Conservation (phyloP, 2,329 filamentous ascomycete genomes). For the Pestalotiopsis sp. region DNA sequence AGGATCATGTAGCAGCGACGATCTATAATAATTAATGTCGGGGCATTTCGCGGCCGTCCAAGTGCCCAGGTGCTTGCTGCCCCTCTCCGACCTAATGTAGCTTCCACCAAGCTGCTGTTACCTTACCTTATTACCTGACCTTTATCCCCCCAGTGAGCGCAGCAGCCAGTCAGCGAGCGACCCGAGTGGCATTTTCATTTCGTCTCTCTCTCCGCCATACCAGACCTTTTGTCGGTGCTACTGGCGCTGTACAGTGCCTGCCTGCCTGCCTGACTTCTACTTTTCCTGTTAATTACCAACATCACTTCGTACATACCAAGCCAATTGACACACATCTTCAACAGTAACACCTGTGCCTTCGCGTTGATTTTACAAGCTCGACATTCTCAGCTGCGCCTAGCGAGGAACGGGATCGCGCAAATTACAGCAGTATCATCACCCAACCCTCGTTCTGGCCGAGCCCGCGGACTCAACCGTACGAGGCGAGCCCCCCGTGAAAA, state of each 20-base stretch:
- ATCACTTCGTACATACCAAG: not conserved
- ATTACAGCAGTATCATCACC: not conserved
- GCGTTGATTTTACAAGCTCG: not conserved
- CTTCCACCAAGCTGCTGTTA: not conserved
- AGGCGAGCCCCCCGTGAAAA: constrained; percentile 1
- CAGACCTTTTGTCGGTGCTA: not conserved
- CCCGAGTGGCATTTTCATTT: not conserved
- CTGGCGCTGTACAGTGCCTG: not conserved
- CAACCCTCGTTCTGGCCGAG: constrained; percentile 1
- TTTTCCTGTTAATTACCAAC: not conserved
- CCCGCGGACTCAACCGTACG: not conserved
- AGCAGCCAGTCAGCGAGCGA: not conserved
- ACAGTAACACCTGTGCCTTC: not conserved
- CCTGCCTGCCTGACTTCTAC: not conserved
- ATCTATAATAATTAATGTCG: not conserved
- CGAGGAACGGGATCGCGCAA: not conserved
- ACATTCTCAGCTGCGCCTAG: not conserved
- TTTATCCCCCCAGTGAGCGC: not conserved
- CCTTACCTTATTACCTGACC: not conserved
- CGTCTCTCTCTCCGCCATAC: not conserved
- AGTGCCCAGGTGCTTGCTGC: not conserved
- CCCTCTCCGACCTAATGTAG: not conserved
- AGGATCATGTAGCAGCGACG: no score
- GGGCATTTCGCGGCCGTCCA: not conserved
- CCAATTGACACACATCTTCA: not conserved